Conservation (phyloP, 1,284 basidiomycete species). For the Rhodotorula sp. region DNA sequence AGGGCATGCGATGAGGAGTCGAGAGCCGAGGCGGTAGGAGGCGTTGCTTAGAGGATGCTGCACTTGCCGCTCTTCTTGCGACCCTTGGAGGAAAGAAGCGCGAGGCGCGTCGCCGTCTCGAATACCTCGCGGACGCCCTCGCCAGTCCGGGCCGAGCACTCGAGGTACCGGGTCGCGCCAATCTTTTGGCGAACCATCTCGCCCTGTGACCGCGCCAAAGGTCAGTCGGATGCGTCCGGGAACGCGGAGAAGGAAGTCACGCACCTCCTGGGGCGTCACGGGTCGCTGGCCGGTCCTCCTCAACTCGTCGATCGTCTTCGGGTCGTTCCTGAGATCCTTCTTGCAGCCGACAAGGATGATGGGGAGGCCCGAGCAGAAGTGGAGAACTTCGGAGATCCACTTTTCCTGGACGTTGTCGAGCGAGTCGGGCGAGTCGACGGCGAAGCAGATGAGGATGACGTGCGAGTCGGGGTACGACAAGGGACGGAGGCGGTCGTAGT, state of each 20-base stretch:
- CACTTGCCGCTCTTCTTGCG: conserved; percentile 71
- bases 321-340: conserved; percentile 83
- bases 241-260: background rate
- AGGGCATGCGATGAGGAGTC: background rate
- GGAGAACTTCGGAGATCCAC: conserved; percentile 98
- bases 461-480: conserved; percentile 95
- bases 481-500: conserved; percentile 91
- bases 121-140: conserved; percentile 91
- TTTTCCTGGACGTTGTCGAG: conserved; percentile 92
- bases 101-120: conserved; percentile 60
- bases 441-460: conserved; percentile 95
- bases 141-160: conserved; percentile 91
- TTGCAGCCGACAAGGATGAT: conserved; percentile 92
- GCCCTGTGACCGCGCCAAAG: conserved; percentile 57
- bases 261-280: conserved; percentile 62
- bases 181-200: conserved; percentile 80
- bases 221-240: background rate
- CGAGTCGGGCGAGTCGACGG: conserved; percentile 93
- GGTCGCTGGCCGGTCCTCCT: conserved; percentile 85
- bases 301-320: conserved; percentile 85
- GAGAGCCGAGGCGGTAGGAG: background rate
- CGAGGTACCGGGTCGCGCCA: conserved; percentile 82
- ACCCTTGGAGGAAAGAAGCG: conserved; percentile 56
- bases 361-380: conserved; percentile 93
- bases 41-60: conserved; percentile 61